These are phyloP conservation scores for Cyclotella baltica DNA, from an alignment of 108 stramenopile genomes.

Conservation along the genomic window DNA sequence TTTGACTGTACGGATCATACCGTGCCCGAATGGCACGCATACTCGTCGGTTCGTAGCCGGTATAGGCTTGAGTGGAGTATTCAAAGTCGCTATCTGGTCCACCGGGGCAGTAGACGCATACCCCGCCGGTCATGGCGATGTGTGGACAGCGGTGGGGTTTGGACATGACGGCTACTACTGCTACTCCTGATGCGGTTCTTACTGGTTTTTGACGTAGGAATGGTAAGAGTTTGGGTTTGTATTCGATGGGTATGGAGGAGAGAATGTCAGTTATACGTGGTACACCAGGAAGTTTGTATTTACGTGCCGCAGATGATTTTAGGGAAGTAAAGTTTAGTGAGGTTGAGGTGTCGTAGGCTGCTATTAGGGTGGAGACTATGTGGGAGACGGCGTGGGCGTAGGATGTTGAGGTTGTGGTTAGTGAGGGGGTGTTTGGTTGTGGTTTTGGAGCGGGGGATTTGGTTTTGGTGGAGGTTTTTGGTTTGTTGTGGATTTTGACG, in stretches of 20 bases:
- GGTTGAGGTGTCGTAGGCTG: constrained; percentile 80
- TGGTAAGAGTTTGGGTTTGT: constrained; percentile 81
- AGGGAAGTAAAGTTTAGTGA: constrained; percentile 89
- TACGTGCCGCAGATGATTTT: constrained; percentile 79
- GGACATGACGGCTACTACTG: constrained; percentile 96
- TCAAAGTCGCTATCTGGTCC: constrained; percentile 97
- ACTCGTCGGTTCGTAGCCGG: constrained; percentile 95
- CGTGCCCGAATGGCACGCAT: constrained; percentile 96
- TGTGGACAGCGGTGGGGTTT: constrained; percentile 98
- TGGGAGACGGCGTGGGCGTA: constrained; percentile 85
- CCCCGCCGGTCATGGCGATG: constrained; percentile 93
- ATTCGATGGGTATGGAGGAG: constrained; percentile 84
- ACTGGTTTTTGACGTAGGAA: constrained; percentile 93
- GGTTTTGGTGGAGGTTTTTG: constrained; percentile 1
- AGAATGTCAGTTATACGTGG: constrained; percentile 92
- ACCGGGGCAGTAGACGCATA: constrained; percentile 98
- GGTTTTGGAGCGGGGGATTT: neutral
- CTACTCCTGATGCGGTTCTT: constrained; percentile 93
- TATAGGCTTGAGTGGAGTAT: constrained; percentile 96
- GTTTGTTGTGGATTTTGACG: constrained; percentile 50
- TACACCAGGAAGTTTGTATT: constrained; percentile 87
- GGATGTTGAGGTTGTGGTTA: constrained; percentile 35
- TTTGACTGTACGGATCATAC: constrained; percentile 94
- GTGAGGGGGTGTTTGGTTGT: neutral
- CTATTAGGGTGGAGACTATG: constrained; percentile 86